Base-by-base conservation (phyloP, 164 flowering plant species). In the Akebia trifoliata region DNA sequence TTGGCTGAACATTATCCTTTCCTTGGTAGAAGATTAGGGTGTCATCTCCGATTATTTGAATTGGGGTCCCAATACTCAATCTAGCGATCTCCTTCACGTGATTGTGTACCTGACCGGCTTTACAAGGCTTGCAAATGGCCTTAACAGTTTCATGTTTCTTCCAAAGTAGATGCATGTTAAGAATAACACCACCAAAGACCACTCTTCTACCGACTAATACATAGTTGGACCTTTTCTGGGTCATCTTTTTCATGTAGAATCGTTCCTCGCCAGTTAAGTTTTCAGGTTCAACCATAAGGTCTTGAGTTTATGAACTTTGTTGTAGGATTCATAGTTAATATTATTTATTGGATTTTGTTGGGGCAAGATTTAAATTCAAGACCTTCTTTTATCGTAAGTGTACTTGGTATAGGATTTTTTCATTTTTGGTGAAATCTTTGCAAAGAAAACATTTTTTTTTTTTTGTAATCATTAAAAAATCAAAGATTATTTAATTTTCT, bases 141-240 rank as follows among this genome's bases (percentile, higher is more conserved):
- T 92, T 77, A n/a, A 89, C 90, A 14, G 95, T 92, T 70, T 92
- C 98, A 58, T 92, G 98, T 53, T 78, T 86, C 77, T 92, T 92
- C 98, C 98, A 92, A 57, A 89, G 95, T 81, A 92, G 63, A 66
- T 91, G 96, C 97, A 91, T 91, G 54, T 91, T 91, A 9, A 86
- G 91, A 67, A 92, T 80, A 59, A 89, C 89, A n/a, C 98, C 98
- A 37, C 95, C 98, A 73, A 81, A 89, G 21, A 92, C 40, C 37
- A 93, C 98, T 77, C 98, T 75, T 74, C 85, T 74, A 42, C 98
- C 96, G 65, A 92, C 69, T 30, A 84, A 93, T 2, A 74, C 89
- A 69, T 91, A 91, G 68, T 91, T 91, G 45, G 95, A 85, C 34
- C 73, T 66, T 69, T 92, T 92, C 71, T 86, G 95, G 6, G 83